Base-by-base conservation (phyloP, 2,329 filamentous ascomycete genomes). In the Aureobasidium subglaciale region DNA sequence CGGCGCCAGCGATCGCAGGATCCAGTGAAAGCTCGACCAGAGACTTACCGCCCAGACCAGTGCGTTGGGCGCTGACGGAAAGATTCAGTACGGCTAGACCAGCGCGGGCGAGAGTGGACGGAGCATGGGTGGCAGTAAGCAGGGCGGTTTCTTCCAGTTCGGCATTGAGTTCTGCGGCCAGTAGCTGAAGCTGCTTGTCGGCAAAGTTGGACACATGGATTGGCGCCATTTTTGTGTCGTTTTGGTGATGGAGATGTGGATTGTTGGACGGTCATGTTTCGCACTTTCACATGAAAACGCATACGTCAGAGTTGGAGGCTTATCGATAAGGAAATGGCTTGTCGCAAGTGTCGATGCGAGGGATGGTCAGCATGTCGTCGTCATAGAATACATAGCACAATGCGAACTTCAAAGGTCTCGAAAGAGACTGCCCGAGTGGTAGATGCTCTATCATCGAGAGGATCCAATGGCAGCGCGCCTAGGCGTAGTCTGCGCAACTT, bases 21-120 rank as follows among this genome's bases (percentile, higher is more conserved):
- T 96, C 92, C 0, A 83, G 75, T 15, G 74, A 75, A 5, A 99
- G 82, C 69, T 96, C 91, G 3, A 96, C 75, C 1, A 99, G 86
- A 0, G 88, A 90, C 61, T 90, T 88, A n/a, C 93, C 93, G 15
- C 91, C 93, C 34, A 96, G 77, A 0, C 93, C 93, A 0, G 93
- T 99, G 27, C 91, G 85, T 67, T 88, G 87, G 16, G 87, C 85
- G 10, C 80, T 76, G 30, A 95, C 75, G 29, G 81, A 74, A 8
- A 97, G 81, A 70, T 91, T 92, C 15, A 84, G 82, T 63, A 93
- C 77, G 29, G 89, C 89, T 37, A 90, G 78, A n/a, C 89, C 89
- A 5, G 87, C 87, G 57, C 86, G 83, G 66, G 88, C 82, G 11
- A 95, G 82, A 1, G 81, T 77, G 0, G 79, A 74, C 4, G 89